A percentile compares a stretch with the other conserved stretches of the same genome.
These are phyloP conservation scores for Craspedostauros australis DNA, from an alignment of 108 stramenopile genomes.

Conservation along the genomic window DNA sequence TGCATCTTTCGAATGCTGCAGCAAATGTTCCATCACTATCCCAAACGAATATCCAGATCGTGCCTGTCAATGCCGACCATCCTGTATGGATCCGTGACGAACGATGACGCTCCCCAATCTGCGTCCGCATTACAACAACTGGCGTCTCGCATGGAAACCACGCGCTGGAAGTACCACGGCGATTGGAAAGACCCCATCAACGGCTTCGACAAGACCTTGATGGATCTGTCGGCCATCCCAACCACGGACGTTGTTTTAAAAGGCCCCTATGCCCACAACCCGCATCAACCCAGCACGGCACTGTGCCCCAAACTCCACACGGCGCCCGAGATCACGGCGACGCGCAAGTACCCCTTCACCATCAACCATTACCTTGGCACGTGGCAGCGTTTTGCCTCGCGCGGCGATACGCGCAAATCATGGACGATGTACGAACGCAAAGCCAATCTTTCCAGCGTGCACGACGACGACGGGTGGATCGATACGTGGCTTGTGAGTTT, in stretches of 20 bases:
- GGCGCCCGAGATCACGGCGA: not conserved
- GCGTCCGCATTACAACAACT: not conserved
- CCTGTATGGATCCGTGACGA: conserved; percentile 11
- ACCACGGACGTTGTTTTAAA: not conserved
- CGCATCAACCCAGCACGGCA: conserved; percentile 4
- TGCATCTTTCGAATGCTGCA: no score
- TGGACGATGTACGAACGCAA: conserved; percentile 21
- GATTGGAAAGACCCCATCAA: conserved; percentile 1
- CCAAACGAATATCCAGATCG: conserved; percentile 1
- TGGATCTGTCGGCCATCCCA: conserved; percentile 3
- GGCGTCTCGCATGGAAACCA: conserved; percentile 5
- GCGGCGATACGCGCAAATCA: conserved; percentile 24
- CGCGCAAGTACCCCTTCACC: conserved; percentile 13
- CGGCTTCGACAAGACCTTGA: not conserved
- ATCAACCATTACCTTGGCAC: conserved; percentile 39
- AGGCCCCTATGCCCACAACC: not conserved
- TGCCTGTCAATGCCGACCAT: conserved; percentile 15
- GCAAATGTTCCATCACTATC: no score
- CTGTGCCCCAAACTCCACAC: conserved; percentile 3
- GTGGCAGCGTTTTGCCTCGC: conserved; percentile 21
- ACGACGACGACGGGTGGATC: conserved; percentile 19
- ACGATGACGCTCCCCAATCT: conserved; percentile 3
- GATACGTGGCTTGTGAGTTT: conserved; percentile 19
- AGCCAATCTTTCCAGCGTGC: conserved; percentile 12
- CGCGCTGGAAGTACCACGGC: conserved; percentile 5